These are phyloP conservation scores for Diaporthe helianthi DNA, from an alignment of 2,329 filamentous ascomycete species.

Conservation along the genomic window DNA sequence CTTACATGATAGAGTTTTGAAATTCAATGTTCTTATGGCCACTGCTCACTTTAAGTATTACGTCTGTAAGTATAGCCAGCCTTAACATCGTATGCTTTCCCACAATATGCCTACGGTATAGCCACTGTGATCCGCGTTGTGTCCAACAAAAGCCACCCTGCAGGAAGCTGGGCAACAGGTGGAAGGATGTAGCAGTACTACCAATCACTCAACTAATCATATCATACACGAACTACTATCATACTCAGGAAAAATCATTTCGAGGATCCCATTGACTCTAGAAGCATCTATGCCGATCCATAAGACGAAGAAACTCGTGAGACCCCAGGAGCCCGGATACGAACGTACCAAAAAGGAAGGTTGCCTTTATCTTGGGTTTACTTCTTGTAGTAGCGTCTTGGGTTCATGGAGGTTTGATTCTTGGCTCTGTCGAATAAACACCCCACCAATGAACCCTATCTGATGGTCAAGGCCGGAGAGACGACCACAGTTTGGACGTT, in stretches of 20 bases:
- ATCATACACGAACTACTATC: neutral
- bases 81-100: neutral
- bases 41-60: neutral
- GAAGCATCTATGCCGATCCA: neutral
- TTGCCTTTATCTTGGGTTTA: slow-evolving; percentile 2
- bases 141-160: neutral
- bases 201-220: neutral
- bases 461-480: neutral
- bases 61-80: neutral
- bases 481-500: neutral
- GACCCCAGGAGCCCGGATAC: neutral
- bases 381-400: neutral
- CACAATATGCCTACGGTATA: neutral
- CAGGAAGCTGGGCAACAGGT: neutral
- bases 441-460: slow-evolving; percentile 8
- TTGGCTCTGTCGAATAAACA: neutral
- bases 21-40: neutral
- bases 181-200: neutral
- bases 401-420: neutral
- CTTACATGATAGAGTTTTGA: neutral
- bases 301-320: neutral
- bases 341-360: neutral
- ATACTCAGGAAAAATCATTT: neutral
- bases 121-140: neutral
- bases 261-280: neutral